Percentiles rank a stretch among this genome's conserved stretches.
Conservation (phyloP, 192 early-diverging fungal species). For the Coemansia sp. region DNA sequence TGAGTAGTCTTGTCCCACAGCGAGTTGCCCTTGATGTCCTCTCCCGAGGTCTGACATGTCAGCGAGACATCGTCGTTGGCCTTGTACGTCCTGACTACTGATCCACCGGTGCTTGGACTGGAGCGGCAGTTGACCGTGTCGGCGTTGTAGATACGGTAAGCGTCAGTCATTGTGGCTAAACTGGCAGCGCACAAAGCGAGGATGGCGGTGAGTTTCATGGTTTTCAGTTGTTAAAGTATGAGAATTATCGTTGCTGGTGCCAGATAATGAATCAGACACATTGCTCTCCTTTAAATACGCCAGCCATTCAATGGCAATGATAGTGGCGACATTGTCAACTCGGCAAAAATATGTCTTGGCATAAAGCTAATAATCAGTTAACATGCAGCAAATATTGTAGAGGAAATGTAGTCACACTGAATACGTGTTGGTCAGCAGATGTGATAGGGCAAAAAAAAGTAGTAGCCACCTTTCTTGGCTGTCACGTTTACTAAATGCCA, state of each 20-base stretch:
- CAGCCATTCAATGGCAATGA: conserved; percentile 9
- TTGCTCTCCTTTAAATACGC: neutral
- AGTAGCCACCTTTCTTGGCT: no score
- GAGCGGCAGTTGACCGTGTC: conserved; percentile 32
- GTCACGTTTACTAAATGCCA: no score
- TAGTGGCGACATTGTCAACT: no score
- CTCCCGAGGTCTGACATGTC: conserved; percentile 44
- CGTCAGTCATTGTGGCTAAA: conserved; percentile 10
- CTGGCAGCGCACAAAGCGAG: conserved; percentile 12
- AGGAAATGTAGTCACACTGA: neutral
- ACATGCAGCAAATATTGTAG: neutral
- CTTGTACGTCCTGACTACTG: conserved; percentile 22
- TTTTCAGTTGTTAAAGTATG: neutral
- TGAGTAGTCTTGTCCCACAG: conserved; percentile 54
- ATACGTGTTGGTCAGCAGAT: neutral
- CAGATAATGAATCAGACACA: neutral
- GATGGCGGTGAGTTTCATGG: conserved; percentile 17
- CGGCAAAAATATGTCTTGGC: conserved; percentile 36
- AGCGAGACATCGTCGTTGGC: conserved; percentile 23
- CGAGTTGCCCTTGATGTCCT: conserved; percentile 27
- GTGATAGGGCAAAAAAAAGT: no score
- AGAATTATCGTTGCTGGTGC: no score
- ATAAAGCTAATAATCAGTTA: neutral
- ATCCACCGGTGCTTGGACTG: conserved; percentile 23
- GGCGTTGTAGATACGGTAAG: conserved; percentile 30